These are phyloP conservation scores for Scedosporium minutisporum DNA, from an alignment of 2,329 filamentous ascomycete species.

Conservation along the genomic window DNA sequence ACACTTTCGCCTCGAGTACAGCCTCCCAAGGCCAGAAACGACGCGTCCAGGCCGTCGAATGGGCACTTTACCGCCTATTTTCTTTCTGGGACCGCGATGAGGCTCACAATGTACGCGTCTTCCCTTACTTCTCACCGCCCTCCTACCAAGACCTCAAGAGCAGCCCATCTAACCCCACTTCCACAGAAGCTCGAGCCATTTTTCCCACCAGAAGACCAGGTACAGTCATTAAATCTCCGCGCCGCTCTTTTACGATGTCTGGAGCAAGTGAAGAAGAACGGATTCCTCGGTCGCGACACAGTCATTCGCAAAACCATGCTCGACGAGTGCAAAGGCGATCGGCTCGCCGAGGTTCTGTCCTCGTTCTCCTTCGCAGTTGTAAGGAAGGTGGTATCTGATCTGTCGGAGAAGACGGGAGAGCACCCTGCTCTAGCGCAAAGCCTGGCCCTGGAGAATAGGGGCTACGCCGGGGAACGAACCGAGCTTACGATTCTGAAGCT, in stretches of 20 bases:
- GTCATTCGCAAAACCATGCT: slow-evolving; percentile 89
- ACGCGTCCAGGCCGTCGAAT: slow-evolving; percentile 75
- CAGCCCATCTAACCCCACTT: slow-evolving; percentile 6
- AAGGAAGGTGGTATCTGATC: slow-evolving; percentile 51
- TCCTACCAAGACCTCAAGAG: not conserved
- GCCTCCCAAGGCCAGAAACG: slow-evolving; percentile 62
- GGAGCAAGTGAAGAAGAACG: slow-evolving; percentile 80
- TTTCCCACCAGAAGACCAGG: slow-evolving; percentile 81
- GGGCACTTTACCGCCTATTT: slow-evolving; percentile 84
- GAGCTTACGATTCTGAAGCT: slow-evolving; percentile 58
- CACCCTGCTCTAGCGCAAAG: slow-evolving; percentile 40
- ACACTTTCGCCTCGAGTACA: slow-evolving; percentile 60
- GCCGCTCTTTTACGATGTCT: slow-evolving; percentile 72
- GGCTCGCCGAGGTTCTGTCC: slow-evolving; percentile 77
- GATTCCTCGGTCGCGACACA: slow-evolving; percentile 66
- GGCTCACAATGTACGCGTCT: slow-evolving; percentile 53
- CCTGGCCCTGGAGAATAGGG: slow-evolving; percentile 49
- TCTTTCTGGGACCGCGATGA: slow-evolving; percentile 71
- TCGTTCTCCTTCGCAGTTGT: slow-evolving; percentile 77
- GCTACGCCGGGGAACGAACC: slow-evolving; percentile 43
- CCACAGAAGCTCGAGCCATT: slow-evolving; percentile 74
- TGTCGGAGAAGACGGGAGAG: slow-evolving; percentile 25
- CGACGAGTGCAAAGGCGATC: slow-evolving; percentile 89
- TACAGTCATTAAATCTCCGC: slow-evolving; percentile 85
- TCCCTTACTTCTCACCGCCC: not conserved